Evolutionary conservation across 345 rosid species (phyloP), one percentile per base, ranked within the genome.

Genomic region (Draba incana): DNA sequence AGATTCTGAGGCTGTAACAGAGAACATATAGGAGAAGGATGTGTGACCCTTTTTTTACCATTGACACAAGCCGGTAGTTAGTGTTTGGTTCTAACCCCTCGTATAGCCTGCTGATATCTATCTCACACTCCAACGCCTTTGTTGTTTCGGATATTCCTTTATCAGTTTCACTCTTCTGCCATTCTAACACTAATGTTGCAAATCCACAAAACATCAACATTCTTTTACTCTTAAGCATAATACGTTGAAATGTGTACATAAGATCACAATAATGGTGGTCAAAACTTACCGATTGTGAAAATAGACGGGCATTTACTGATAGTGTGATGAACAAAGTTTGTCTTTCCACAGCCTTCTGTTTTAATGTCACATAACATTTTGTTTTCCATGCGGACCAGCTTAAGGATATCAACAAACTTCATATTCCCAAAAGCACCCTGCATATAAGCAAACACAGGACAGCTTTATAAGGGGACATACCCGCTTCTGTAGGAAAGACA

Each of bases 281-380:
- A 43, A 27, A 48, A 38, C 58, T 23, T 64, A 64, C 58, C 25
- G n/a, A 64, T 38, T 50, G 38, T 50, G 24, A 64, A 50, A 57
- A 64, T 23, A 20, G 49, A n/a, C 1, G 69, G 69, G 37, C 4
- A 24, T 24, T 20, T 64, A 13, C 38, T 50, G 24, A 64, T 23
- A 64, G 23, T 6, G 47, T 14, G 38, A 64, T 12, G 10, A 50
- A 51, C 47, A 50, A 37, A 24, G 48, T 64, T 50, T 51, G 12
- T 13, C 47, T 37, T 14, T 38, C 69, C 69, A 39, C 69, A 64
- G 5, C 69, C 69, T 64, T 49, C 68, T 8, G 23, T 24, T 64
- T 24, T 25, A 23, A 8, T 64, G 69, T 64, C 69, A 39, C 69
- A 64, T 24, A 37, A 38, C 37, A 51, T 64, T 25, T 37, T 12